Conservation (phyloP, 345 rosid genomes). For the Streptanthus diversifolius region DNA sequence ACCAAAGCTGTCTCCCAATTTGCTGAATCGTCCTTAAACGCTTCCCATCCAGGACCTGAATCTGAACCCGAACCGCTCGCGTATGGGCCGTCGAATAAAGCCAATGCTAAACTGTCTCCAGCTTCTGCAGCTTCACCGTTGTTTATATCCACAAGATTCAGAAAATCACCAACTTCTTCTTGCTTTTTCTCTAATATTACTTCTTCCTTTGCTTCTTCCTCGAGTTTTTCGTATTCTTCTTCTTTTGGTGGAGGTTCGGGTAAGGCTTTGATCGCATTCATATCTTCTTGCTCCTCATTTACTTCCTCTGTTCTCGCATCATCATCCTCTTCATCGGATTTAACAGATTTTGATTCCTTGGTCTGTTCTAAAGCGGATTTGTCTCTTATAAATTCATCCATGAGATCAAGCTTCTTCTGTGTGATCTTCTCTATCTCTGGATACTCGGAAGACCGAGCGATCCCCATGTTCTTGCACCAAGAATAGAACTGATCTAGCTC, state of each 20-base stretch:
- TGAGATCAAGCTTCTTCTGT: slow-evolving; percentile 68
- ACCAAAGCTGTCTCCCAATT: slow-evolving; percentile 83
- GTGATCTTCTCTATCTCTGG: slow-evolving; percentile 78
- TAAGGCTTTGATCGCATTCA: slow-evolving; percentile 51
- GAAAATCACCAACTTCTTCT: slow-evolving; percentile 45
- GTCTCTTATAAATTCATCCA: slow-evolving; percentile 81
- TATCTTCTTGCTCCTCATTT: slow-evolving; percentile 41
- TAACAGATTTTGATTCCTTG: slow-evolving; percentile 1
- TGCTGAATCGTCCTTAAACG: slow-evolving; percentile 50
- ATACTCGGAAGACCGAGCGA: slow-evolving; percentile 69
- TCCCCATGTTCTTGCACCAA: slow-evolving; percentile 70
- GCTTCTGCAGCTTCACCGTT: slow-evolving; percentile 35
- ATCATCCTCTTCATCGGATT: slow-evolving; percentile 30
- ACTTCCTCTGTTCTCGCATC: slow-evolving; percentile 25
- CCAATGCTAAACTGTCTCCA: slow-evolving; percentile 51
- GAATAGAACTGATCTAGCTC: slow-evolving; percentile 60
- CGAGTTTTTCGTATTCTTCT: slow-evolving; percentile 19
- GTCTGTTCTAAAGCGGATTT: slow-evolving; percentile 46
- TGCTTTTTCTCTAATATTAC: slow-evolving; percentile 20
- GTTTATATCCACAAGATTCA: slow-evolving; percentile 50
- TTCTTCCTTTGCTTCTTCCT: slow-evolving; percentile 26
- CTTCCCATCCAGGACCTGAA: slow-evolving; percentile 51
- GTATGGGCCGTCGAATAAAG: slow-evolving; percentile 55
- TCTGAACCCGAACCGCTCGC: slow-evolving; percentile 17
- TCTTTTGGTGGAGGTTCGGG: slow-evolving; percentile 50